Percentiles rank a stretch among this genome's conserved stretches.
These are phyloP conservation scores for Apodospora peruviana DNA, from an alignment of 495 filamentous ascomycete species.

Conservation along the genomic window DNA sequence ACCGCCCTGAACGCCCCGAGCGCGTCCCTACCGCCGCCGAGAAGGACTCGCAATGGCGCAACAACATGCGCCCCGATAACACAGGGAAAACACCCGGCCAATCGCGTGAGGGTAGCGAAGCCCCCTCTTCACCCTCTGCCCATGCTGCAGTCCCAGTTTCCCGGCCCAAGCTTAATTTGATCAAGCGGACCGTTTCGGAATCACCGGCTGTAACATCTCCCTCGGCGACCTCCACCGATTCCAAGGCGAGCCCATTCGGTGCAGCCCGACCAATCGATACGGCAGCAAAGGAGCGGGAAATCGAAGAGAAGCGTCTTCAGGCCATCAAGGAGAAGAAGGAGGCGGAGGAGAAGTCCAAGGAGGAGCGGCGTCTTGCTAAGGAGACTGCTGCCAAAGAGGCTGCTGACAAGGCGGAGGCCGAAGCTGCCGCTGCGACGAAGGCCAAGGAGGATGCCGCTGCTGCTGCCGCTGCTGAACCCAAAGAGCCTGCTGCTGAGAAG, in stretches of 20 bases:
- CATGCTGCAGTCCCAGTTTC: conserved; percentile 48
- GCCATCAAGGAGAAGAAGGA: conserved; percentile 77
- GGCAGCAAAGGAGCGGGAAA: conserved; percentile 75
- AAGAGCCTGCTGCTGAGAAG: conserved; percentile 43
- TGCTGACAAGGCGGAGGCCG: conserved; percentile 37
- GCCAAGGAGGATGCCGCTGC: conserved; percentile 60
- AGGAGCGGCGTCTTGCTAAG: conserved; percentile 61
- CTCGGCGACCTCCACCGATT: conserved; percentile 46
- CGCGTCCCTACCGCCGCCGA: conserved; percentile 78
- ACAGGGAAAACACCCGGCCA: conserved; percentile 38
- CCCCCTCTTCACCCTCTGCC: conserved; percentile 59
- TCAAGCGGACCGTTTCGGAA: conserved; percentile 85
- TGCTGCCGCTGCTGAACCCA: conserved; percentile 55
- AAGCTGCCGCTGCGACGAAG: conserved; percentile 62
- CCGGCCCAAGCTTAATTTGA: conserved; percentile 74
- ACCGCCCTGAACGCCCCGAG: conserved; percentile 69
- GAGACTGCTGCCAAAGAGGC: conserved; percentile 58
- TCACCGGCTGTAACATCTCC: conserved; percentile 46
- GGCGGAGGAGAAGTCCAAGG: conserved; percentile 76
- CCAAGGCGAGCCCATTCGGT: conserved; percentile 88
- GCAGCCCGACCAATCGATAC: conserved; percentile 87
- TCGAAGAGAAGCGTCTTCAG: conserved; percentile 78
- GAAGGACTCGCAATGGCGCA: conserved; percentile 80
- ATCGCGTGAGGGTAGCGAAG: conserved; percentile 55
- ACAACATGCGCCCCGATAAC: conserved; percentile 72